These are phyloP conservation scores for Flaveria linearis DNA, from an alignment of 129 eudicot genomes.

Conservation along the genomic window DNA sequence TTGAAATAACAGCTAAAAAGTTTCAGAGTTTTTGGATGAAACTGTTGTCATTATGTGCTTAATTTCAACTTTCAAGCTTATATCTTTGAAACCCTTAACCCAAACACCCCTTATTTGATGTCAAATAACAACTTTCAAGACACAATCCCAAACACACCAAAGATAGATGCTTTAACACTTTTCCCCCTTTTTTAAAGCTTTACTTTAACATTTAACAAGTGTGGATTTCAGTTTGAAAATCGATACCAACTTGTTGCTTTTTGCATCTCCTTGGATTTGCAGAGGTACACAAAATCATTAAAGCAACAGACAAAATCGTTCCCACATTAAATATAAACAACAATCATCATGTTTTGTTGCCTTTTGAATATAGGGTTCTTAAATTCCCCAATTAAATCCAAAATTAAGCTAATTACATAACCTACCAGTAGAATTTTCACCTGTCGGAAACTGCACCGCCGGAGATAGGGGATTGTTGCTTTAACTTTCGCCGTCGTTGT, in stretches of 20 bases:
- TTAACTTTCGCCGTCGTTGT: conserved; percentile 33
- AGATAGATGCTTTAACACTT: conserved; percentile 26
- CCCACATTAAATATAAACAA: background rate
- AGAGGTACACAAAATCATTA: conserved; percentile 34
- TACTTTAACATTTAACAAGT: conserved; percentile 34
- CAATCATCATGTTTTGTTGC: conserved; percentile 2
- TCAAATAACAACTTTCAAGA: background rate
- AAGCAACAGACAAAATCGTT: conserved; percentile 38
- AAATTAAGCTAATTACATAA: background rate
- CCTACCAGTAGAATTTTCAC: conserved; percentile 6
- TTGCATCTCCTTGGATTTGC: conserved; percentile 33
- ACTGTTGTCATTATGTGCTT: no score
- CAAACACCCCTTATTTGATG: background rate
- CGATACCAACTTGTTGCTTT: conserved; percentile 28
- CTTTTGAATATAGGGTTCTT: conserved; percentile 25
- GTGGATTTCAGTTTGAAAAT: conserved; percentile 37
- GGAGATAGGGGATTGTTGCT: conserved; percentile 29
- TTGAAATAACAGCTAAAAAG: background rate
- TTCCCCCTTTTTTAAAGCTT: conserved; percentile 28
- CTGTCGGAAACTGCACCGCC: conserved; percentile 21
- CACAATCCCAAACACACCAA: background rate
- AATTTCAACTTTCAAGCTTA: no score
- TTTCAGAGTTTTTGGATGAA: no score
- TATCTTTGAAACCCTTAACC: no score
- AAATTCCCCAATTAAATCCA: conserved; percentile 16